A percentile compares a stretch with the other conserved stretches of the same genome.
These are phyloP conservation scores for Botryotinia calthae DNA, from an alignment of 2,329 filamentous ascomycete genomes.

Conservation along the genomic window DNA sequence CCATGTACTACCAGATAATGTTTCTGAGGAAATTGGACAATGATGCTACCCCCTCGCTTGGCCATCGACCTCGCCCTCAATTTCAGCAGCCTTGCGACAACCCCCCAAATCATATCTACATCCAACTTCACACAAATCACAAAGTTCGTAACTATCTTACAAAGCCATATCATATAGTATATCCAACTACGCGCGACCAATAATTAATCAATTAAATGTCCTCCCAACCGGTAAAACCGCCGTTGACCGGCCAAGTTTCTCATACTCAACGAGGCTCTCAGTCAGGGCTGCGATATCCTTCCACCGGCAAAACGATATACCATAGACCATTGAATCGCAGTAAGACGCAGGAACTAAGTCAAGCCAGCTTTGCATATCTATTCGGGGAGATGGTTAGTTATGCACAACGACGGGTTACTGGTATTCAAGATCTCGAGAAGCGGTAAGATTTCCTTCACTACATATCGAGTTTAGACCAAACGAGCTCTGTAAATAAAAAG, in stretches of 20 bases:
- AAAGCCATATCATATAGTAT: neutral
- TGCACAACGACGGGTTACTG: conserved; percentile 84
- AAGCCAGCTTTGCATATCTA: conserved; percentile 91
- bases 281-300: conserved; percentile 77
- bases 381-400: conserved; percentile 97
- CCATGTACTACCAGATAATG: neutral
- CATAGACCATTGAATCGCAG: conserved; percentile 90
- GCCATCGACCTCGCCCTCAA: neutral
- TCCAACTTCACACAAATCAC: neutral
- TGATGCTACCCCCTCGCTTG: conserved; percentile 5
- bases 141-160: neutral
- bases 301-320: conserved; percentile 96
- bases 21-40: neutral
- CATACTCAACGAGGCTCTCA: conserved; percentile 38
- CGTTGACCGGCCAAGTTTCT: conserved; percentile 29
- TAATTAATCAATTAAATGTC: conserved; percentile 32
- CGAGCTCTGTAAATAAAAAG: neutral
- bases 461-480: neutral
- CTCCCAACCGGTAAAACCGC: conserved; percentile 36
- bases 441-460: conserved; percentile 52
- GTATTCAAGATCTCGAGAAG: conserved; percentile 91
- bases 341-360: conserved; percentile 83
- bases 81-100: conserved; percentile 16
- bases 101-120: neutral
- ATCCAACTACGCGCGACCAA: neutral